Evolutionary conservation across 2,329 filamentous ascomycete genomes (phyloP), one percentile per base, ranked within the genome.

Genomic region (Coccinonectria pachysandricola): DNA sequence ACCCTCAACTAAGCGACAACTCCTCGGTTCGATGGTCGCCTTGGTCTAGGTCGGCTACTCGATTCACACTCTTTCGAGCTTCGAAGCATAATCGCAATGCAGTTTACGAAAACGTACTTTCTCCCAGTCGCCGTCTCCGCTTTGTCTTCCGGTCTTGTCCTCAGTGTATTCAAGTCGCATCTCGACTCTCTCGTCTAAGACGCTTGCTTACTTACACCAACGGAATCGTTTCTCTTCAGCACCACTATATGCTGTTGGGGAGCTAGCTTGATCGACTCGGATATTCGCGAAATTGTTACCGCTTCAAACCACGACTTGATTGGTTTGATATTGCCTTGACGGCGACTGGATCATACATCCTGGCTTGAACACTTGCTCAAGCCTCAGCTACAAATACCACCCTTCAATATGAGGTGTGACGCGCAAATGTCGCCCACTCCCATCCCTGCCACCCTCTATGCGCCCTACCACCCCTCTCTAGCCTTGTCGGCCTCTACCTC

Each of bases 401-500:
- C 45, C 44, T 45, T 48, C 62, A 77, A 75, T 57, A 77, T 77
- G 73, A 60, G 60, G 60, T 62, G 56, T 58, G 59, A 62, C 54
- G 57, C 63, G 46, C 51, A 61, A 54, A 55, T 61, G 50, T 68
- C 65, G 54, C 62, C 68, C 57, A 59, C 63, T 50, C 57, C 60
- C 54, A 53, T 55, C 37, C 50, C 57, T 42, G 55, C 60, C 35
- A 39, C 43, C 46, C 59, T 52, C 52, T 64, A 68, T 61, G 59
- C 59, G 34, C 70, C 75, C 39, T 87, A 84, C 57, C 72, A 71
- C 51, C 71, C 75, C 33, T 77, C 79, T 21, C 60, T 85, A 64
- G 73, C 77, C 48, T 79, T 79, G 30, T 82, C 80, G 42, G 74
- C 79, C 32, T 85, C 82, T 15, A 79, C 79, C 30, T 86, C 81